These are phyloP conservation scores for Pholiota conissans DNA, from an alignment of 768 basidiomycete species.

Conservation along the genomic window DNA sequence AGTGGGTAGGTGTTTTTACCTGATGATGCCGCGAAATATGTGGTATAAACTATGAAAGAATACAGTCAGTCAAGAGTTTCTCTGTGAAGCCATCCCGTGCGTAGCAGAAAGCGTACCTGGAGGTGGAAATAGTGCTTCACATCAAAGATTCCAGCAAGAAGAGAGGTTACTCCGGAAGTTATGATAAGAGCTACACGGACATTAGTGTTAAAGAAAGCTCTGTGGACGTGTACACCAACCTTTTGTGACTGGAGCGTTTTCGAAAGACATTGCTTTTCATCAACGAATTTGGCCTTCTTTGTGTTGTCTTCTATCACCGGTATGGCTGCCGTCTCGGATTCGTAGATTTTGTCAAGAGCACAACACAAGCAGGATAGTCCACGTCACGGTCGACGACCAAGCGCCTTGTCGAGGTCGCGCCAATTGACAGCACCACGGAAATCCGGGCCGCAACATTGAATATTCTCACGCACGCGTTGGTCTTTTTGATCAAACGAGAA, in stretches of 20 bases:
- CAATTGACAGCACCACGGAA: background rate
- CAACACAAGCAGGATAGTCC: background rate
- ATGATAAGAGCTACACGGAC: slow-evolving; percentile 70
- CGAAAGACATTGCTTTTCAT: slow-evolving; percentile 55
- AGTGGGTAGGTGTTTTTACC: slow-evolving; percentile 40
- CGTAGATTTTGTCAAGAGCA: background rate
- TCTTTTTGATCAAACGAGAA: too few species aligned
- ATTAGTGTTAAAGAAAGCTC: background rate
- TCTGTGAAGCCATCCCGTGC: background rate
- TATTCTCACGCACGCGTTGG: background rate
- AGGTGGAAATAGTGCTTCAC: slow-evolving; percentile 88
- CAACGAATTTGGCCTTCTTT: background rate
- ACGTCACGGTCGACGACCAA: background rate
- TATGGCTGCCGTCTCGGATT: background rate
- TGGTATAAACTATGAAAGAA: slow-evolving; percentile 63
- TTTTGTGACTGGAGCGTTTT: slow-evolving; percentile 83
- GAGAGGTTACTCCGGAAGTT: slow-evolving; percentile 65
- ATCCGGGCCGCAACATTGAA: background rate
- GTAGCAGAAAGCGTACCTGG: slow-evolving; percentile 46
- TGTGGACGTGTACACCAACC: slow-evolving; percentile 37
- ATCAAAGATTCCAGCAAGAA: slow-evolving; percentile 77
- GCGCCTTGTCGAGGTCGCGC: background rate
- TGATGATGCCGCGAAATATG: slow-evolving; percentile 91
- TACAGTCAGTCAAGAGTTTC: slow-evolving; percentile 3
- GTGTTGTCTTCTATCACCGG: too few species aligned